Base-by-base conservation (phyloP, 805 yeast species). In the Lachancea cidri region DNA sequence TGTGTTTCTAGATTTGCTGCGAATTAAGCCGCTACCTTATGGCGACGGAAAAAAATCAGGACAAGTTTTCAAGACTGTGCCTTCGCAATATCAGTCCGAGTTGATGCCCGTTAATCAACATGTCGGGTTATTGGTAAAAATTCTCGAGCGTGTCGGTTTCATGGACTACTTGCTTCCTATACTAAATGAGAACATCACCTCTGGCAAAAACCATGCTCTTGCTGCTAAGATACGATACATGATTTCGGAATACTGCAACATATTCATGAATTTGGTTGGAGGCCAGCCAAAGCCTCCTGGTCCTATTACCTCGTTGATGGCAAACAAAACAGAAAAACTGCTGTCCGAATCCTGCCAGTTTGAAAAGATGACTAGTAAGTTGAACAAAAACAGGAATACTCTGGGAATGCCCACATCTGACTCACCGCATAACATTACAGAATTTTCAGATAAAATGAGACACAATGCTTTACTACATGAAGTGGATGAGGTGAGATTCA, bases 401-500 rank as follows among this genome's bases (percentile, higher is more conserved):
- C 30, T 64, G 4, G 71, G 72, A 2, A 42, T 66, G 42, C 48
- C 56, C 11, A 49, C 47, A 2, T 44, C 58, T 4, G 58, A 60
- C 36, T 54, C 53, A 17, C 43, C 39, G 15, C 45, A 48, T 33
- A 51, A 56, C 33, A 45, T 59, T 4, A 46, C 47, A 38, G 41
- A 42, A 19, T 52, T 54, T 37, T 48, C 62, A 1, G 52, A 52
- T 35, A 46, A 43, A 4, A 46, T 54, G 13, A 54, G 53, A 25
- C 53, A 50, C n/a, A 51, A 43, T 17, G 47, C 57, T 2, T 41
- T 60, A 20, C 48, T 52, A 3, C 51, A 49, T 9, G 53, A 54
- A 27, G 67, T 76, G 33, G 93, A 84, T 51, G 96, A 86, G 38
- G 47, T 67, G 0, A 81, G 80, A 41, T 76, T 89, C 54, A 80